Conservation (phyloP, 192 early-diverging fungal genomes). For the Chytriomyces sp. region DNA sequence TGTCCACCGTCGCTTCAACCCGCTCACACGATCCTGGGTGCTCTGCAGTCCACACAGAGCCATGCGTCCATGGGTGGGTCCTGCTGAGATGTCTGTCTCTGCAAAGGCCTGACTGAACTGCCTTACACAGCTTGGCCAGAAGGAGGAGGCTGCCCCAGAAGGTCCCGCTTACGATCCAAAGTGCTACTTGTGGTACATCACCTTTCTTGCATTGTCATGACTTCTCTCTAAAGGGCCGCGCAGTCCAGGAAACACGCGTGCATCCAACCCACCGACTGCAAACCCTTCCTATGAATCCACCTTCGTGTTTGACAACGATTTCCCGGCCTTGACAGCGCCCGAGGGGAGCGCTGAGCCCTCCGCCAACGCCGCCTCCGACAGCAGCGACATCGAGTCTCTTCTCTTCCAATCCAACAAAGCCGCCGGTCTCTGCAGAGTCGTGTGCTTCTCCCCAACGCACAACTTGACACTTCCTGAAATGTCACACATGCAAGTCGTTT, state of each 20-base stretch:
- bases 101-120: neutral
- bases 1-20: slow-evolving; percentile 85
- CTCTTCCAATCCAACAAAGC: slow-evolving; percentile 48
- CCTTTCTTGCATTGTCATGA: neutral
- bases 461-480: slow-evolving; percentile 90
- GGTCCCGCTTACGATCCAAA: slow-evolving; percentile 73
- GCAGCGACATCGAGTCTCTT: neutral
- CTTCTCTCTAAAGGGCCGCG: slow-evolving; percentile 21
- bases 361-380: neutral
- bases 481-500: slow-evolving; percentile 63
- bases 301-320: slow-evolving; percentile 92
- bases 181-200: slow-evolving; percentile 69
- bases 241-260: slow-evolving; percentile 87
- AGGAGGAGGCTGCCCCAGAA: slow-evolving; percentile 56
- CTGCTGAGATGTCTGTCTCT: neutral
- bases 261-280: slow-evolving; percentile 57
- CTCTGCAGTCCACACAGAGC: slow-evolving; percentile 97
- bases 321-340: slow-evolving; percentile 73
- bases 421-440: slow-evolving; percentile 81
- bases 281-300: slow-evolving; percentile 85
- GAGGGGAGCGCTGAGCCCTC: neutral
- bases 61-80: slow-evolving; percentile 90
- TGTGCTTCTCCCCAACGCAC: slow-evolving; percentile 93
- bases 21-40: slow-evolving; percentile 90
- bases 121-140: slow-evolving; percentile 46